Evolutionary conservation across 495 filamentous ascomycete species (phyloP), one percentile per base, ranked within the genome.

Genomic region (Sporormia fimetaria): DNA sequence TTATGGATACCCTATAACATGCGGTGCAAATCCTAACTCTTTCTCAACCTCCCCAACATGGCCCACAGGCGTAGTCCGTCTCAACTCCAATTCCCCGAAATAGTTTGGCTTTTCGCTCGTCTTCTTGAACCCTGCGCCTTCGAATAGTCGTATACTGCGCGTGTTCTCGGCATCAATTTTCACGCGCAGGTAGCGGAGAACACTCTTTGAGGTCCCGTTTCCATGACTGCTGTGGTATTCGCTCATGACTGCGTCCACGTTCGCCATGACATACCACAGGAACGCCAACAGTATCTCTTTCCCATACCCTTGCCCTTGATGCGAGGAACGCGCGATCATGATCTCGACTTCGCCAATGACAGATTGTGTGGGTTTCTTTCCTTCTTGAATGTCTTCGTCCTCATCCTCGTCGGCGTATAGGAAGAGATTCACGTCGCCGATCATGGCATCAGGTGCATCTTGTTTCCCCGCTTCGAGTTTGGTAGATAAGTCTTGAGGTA

Each of bases 341-440:
- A 94, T 70, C 63, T 93, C 85, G 28, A 94, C 57, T 45, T 94
- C 87, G 14, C 82, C 87, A 15, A 79, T 57, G 25, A 76, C 42
- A 0, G 54, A 55, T 11, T 36, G 36, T 15, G 45, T 27, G 0
- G 34, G 35, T 9, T 27, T 58, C 5, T 57, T 16, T 40, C 34
- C 29, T 21, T 46, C 44, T 9, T 42, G 31, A 10, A 29, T 56
- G 18, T 68, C 59, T 4, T 51, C 56, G 0, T 70, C 60, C 1
- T 64, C 65, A 11, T 68, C 61, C 12, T 71, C 68, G 5, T 68
- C 32, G 37, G 57, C 57, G 14, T 67, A 71, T 3, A 94, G 67
- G 57, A 94, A 94, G 1, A 94, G 65, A 51, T 94, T 94, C 25
- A 93, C 71, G 50, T 94, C 87, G 3, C 87, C 87, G 9, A 90